A percentile compares a stretch with the other conserved stretches of the same genome.
Evolutionary conservation across 768 basidiomycete species (phyloP).

Genomic region (Boletus vermiculosoides): DNA sequence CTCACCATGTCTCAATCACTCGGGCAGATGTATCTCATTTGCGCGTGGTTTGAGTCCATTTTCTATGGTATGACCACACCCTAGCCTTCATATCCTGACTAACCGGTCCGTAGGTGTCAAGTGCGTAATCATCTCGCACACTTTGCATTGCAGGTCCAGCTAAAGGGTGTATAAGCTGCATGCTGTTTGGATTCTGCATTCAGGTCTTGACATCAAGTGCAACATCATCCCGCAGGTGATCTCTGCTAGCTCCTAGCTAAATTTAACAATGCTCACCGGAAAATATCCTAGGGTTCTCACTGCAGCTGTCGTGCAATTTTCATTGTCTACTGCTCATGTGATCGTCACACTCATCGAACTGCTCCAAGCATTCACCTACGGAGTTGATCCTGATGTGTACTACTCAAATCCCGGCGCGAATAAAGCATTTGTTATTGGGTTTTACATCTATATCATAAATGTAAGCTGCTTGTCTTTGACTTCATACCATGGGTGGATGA

Average conservation of each 20-base stretch:
- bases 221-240: constrained; percentile 8
- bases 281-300: constrained; percentile 3
- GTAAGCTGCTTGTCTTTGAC: constrained; percentile 6
- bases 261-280: not conserved
- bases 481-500: not conserved
- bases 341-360: constrained; percentile 13
- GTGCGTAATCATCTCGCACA: not conserved
- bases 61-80: constrained; percentile 13
- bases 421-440: constrained; percentile 10
- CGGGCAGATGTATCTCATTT: constrained; percentile 18
- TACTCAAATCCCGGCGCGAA: constrained; percentile 6
- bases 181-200: constrained; percentile 15
- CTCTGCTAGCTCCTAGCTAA: not conserved
- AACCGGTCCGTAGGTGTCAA: constrained; percentile 5
- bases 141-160: not conserved
- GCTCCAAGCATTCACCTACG: constrained; percentile 14
- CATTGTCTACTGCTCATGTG: constrained; percentile 14
- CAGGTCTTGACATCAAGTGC: constrained; percentile 2
- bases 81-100: too few relatives aligned
- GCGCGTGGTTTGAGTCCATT: constrained; percentile 17
- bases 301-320: constrained; percentile 17
- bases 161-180: constrained; percentile 7
- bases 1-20: constrained; percentile 10
- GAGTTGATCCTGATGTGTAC: constrained; percentile 4
- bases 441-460: constrained; percentile 21